Percentiles rank a stretch among this genome's conserved stretches.
Evolutionary conservation across 1,284 basidiomycete genomes (phyloP).

Genomic region (Irpex sp.): DNA sequence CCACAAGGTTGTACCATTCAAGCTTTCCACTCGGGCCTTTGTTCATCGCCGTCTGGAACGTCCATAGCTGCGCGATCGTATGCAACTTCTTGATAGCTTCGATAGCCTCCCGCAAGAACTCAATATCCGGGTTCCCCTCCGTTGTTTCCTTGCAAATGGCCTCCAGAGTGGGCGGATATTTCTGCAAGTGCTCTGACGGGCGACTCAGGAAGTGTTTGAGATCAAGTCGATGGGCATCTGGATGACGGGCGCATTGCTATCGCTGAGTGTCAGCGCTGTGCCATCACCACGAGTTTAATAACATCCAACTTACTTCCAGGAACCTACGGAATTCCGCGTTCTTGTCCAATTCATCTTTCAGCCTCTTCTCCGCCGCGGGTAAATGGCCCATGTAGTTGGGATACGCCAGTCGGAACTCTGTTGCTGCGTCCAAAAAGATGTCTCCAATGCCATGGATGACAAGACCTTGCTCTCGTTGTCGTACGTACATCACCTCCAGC

Average conservation of each 20-base stretch:
- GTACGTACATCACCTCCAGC: conserved; percentile 82
- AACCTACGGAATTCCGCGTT: conserved; percentile 86
- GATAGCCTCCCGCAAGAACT: conserved; percentile 75
- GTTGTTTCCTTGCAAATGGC: conserved; percentile 83
- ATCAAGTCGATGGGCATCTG: conserved; percentile 77
- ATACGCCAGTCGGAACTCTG: conserved; percentile 86
- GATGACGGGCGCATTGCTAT: conserved; percentile 56
- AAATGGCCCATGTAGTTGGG: conserved; percentile 84
- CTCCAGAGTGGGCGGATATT: conserved; percentile 85
- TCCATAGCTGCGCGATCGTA: conserved; percentile 72
- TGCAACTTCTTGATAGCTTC: conserved; percentile 77
- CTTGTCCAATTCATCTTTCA: conserved; percentile 81
- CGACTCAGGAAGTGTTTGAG: conserved; percentile 86
- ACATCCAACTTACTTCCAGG: conserved; percentile 63
- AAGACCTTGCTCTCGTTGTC: conserved; percentile 85
- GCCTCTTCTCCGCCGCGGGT: conserved; percentile 80
- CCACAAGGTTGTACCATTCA: conserved; percentile 88
- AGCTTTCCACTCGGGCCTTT: conserved; percentile 71
- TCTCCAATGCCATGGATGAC: conserved; percentile 88
- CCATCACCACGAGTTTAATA: background rate
- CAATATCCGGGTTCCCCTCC: conserved; percentile 73
- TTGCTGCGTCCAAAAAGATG: conserved; percentile 84
- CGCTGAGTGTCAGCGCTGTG: background rate
- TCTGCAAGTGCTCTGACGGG: conserved; percentile 86
- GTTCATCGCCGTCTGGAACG: conserved; percentile 86